Evolutionary conservation across 306 rosid species (phyloP), one percentile per base, ranked within the genome.

Genomic region (Albizia julibrissin): DNA sequence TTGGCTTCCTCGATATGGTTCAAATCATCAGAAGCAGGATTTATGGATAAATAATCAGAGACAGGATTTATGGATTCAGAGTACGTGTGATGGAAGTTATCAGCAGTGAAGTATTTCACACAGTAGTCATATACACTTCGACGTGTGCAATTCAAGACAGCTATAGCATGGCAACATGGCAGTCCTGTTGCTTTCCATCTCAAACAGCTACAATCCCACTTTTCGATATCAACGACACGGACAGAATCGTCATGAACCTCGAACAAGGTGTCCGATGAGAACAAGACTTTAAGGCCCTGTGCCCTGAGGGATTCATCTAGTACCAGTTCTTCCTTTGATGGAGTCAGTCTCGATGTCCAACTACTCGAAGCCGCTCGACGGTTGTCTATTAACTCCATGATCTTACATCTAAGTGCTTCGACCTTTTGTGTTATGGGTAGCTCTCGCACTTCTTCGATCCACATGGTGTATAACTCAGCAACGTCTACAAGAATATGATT

Each of bases 191-290:
- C 80, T 64, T 87, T 87, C 92, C 92, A 89, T 31, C 61, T 67
- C 46, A 81, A 78, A 68, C 90, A 89, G 61, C 85, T 89, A 40
- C 92, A 87, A 4, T 80, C 87, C 86, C 76, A 16, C 84, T 76
- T 81, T 9, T 68, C 80, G 26, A 86, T 80, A 83, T 89, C 84
- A 82, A 89, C 91, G 40, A 89, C 92, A 61, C 87, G 76, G 31
- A 75, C 80, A 33, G 84, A 85, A 50, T 87, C 92, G 10, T 82
- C 87, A 10, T 85, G 92, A 77, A 89, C 91, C 83, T 89, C 92
- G 21, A 89, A 87, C 18, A 89, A 80, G 74, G 85, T 85, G 61
- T 89, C 91, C 3, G 92, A 87, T 64, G 90, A 89, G 83, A 85
- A 83, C 39, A 85, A 54, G 4, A 89, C 90, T 80, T 87, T 87